Evolutionary conservation across 306 rosid genomes (phyloP).

Genomic region (Astragalus membranaceus): DNA sequence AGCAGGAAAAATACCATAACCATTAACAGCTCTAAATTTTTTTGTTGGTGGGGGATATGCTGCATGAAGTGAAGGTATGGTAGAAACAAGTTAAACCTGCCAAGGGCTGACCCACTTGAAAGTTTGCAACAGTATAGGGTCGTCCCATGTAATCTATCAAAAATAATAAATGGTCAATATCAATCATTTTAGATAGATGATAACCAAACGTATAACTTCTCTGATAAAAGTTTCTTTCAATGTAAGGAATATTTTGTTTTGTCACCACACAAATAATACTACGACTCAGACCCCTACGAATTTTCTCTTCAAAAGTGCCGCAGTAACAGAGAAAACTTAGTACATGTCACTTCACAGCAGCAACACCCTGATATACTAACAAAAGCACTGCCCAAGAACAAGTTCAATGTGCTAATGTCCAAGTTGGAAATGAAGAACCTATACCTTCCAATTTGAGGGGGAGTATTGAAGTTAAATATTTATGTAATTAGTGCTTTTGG

Average conservation of each 20-base stretch:
- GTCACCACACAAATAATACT: background rate
- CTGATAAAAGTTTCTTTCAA: background rate
- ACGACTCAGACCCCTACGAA: background rate
- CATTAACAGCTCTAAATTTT: constrained; percentile 29
- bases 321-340: background rate
- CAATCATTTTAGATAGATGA: constrained; percentile 2
- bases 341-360: too few species aligned
- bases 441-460: too few species aligned
- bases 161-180: background rate
- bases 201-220: background rate
- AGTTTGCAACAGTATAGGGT: constrained; percentile 45
- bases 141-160: constrained; percentile 63
- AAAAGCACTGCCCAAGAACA: too few species aligned
- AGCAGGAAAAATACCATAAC: constrained; percentile 27
- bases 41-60: constrained; percentile 16
- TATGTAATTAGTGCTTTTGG: too few species aligned
- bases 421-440: too few species aligned
- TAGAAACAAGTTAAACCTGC: constrained; percentile 46
- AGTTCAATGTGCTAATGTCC: too few species aligned
- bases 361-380: too few species aligned
- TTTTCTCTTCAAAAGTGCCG: too few species aligned
- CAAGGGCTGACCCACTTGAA: constrained; percentile 61
- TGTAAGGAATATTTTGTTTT: background rate
- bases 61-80: constrained; percentile 10
- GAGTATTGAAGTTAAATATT: too few species aligned